phyloP scores from a whole-genome alignment of 441 rosid species.

The Geranium incanum region DNA sequence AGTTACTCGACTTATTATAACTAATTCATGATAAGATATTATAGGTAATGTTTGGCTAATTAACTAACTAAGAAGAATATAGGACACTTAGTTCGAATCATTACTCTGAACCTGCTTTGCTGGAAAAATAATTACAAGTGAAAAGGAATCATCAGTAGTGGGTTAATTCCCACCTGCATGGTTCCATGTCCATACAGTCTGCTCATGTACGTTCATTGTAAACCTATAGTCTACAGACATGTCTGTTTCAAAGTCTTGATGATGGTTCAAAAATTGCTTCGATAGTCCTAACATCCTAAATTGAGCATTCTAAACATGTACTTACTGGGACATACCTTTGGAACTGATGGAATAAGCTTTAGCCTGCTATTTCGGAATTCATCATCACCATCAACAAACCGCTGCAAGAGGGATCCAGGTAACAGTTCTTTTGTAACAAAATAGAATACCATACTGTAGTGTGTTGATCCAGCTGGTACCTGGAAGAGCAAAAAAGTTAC shows the following conservation, averaged over 20 bases:
- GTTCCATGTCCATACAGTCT: too few species aligned
- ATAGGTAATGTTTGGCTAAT: background rate
- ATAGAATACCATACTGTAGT: slow-evolving; percentile 97
- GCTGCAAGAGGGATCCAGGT: slow-evolving; percentile 85
- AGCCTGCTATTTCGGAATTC: slow-evolving; percentile 94
- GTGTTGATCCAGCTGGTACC: slow-evolving; percentile 89
- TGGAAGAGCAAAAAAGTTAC: slow-evolving; percentile 25
- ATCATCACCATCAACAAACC: slow-evolving; percentile 95
- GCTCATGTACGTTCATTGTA: too few species aligned
- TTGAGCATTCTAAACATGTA: slow-evolving; percentile 13
- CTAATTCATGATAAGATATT: background rate
- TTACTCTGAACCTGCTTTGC: background rate
- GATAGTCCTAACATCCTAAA: slow-evolving; percentile 10
- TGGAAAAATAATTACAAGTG: background rate
- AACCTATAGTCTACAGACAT: too few species aligned
- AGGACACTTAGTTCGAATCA: background rate
- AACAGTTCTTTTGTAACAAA: slow-evolving; percentile 67
- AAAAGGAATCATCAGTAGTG: background rate
- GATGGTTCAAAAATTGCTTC: slow-evolving; percentile 7
- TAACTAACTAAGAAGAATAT: background rate
- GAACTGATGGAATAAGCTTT: slow-evolving; percentile 93
- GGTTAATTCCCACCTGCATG: background rate
- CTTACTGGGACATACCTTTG: slow-evolving; percentile 54
- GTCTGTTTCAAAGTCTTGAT: background rate
- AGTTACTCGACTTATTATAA: background rate